These are phyloP conservation scores for Fusarium avenaceum DNA, from an alignment of 2,329 filamentous ascomycete genomes.

Conservation along the genomic window DNA sequence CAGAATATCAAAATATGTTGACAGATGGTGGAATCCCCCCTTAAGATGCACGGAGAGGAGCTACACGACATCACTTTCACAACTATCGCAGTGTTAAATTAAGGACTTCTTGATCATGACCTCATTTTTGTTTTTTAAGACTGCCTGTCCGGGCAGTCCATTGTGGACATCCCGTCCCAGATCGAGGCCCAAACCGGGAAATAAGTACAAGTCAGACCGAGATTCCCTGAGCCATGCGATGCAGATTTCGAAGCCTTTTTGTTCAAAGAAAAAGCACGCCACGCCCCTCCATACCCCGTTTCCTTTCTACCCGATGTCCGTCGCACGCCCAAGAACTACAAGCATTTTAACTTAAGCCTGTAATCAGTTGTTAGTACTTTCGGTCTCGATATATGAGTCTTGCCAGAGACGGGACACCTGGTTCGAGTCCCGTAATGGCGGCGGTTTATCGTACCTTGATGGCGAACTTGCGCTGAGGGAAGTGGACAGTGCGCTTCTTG, in stretches of 20 bases:
- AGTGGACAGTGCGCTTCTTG: conserved; percentile 95
- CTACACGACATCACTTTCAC: conserved; percentile 5
- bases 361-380: conserved; percentile 33
- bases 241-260: conserved; percentile 54
- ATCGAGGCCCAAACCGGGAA: conserved; percentile 56
- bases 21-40: neutral
- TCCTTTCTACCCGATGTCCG: conserved; percentile 54
- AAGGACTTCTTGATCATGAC: conserved; percentile 54
- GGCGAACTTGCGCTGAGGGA: conserved; percentile 98
- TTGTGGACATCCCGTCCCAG: conserved; percentile 54
- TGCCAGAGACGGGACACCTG: neutral
- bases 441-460: conserved; percentile 80
- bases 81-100: neutral
- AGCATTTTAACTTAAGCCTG: conserved; percentile 51
- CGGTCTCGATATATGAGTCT: neutral
- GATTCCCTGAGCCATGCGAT: conserved; percentile 58
- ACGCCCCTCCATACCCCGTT: conserved; percentile 54
- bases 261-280: conserved; percentile 56
- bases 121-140: conserved; percentile 55
- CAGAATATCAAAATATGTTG: conserved; percentile 13
- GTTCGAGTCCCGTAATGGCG: neutral
- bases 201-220: conserved; percentile 57
- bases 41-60: neutral
- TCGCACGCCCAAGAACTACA: conserved; percentile 47
- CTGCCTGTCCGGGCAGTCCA: conserved; percentile 52